Conservation (phyloP, 163 green algal species). For the Scenedesmus sp. region DNA sequence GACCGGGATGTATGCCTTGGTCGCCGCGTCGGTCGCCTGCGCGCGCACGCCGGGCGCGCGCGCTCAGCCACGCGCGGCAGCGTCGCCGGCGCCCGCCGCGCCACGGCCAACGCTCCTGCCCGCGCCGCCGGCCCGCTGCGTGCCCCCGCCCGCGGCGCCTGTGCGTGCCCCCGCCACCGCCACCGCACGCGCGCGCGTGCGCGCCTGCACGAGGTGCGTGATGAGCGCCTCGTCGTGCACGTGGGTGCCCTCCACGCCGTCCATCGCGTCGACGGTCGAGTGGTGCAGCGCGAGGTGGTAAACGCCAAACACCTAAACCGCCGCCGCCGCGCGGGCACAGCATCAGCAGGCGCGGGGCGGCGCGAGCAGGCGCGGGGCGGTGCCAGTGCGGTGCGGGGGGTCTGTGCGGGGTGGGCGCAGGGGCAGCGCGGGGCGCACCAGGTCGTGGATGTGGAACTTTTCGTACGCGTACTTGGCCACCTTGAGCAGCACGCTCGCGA, state of each 20-base stretch:
- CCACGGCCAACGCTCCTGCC: not conserved
- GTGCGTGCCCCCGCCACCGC: too few species aligned
- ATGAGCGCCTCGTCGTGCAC: slow-evolving; percentile 16
- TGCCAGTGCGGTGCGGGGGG: too few species aligned
- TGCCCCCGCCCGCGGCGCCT: too few species aligned
- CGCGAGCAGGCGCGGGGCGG: too few species aligned
- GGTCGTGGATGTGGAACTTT: slow-evolving; percentile 41
- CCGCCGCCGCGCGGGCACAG: too few species aligned
- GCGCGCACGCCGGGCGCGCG: not conserved
- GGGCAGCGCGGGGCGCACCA: too few species aligned
- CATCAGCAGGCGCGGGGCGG: too few species aligned
- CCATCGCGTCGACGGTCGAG: slow-evolving; percentile 16
- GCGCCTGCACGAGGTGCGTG: slow-evolving; percentile 9
- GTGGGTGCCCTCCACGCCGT: slow-evolving; percentile 13
- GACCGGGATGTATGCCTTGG: slow-evolving; percentile 6
- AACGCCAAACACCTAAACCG: slow-evolving; percentile 45
- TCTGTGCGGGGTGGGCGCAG: too few species aligned
- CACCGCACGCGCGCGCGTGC: too few species aligned
- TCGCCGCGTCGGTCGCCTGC: slow-evolving; percentile 28
- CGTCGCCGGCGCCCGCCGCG: too few species aligned
- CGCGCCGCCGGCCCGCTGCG: too few species aligned
- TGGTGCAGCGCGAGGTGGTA: slow-evolving; percentile 47
- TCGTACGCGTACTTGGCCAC: slow-evolving; percentile 42
- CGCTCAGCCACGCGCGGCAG: too few species aligned
- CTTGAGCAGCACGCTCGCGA: slow-evolving; percentile 40